Evolutionary conservation across 495 filamentous ascomycete genomes (phyloP), one percentile per base, ranked within the genome.

Genomic region (Collariella sp.): DNA sequence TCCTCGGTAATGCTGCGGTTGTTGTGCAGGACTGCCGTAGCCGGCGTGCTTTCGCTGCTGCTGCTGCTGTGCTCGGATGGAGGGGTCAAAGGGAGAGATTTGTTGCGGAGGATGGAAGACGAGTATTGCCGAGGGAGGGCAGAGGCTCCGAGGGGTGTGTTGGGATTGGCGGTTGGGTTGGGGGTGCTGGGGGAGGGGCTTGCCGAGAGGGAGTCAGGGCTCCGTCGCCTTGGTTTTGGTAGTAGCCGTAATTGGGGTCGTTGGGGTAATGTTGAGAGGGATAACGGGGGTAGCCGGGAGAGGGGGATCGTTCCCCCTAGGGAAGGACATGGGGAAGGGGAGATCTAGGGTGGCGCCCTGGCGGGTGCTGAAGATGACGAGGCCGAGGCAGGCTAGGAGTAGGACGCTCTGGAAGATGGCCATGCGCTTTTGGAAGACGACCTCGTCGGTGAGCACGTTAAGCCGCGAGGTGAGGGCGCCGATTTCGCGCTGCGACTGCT

Each of bases 401-500:
- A 97, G 79, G 9, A 93, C 77, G 52, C 83, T 87, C 68, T 96
- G 91, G 38, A 95, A 76, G 57, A 96, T 89, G 20, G 86, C 84
- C 76, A 98, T 90, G 38, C 93, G 82, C 68, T 96, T 95, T 70
- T 97, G 93, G 67, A 93, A 96, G 42, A 96, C 84, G 19, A 98
- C 77, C 67, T 98, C 93, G 58, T 98, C 91, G 19, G 91, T 91
- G 1, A 98, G 77, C 22, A 96, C 77, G 54, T 82, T 85, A 41
- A 98, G 79, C 33, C 91, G 83, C n/a, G 79, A 66, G 57, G 79
- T 85, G n/a, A 97, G 73, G 15, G 89, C 88, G 41, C 85, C 73
- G 43, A 94, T 82, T 66, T 98, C 93, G 34, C 81, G 76, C 61
- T 87, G 78, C 23, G 85, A 84, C 61, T 88, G 85, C 55, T 90